phyloP scores from a whole-genome alignment of 202 grass and related monocot species.

The Elaeis oleifera region DNA sequence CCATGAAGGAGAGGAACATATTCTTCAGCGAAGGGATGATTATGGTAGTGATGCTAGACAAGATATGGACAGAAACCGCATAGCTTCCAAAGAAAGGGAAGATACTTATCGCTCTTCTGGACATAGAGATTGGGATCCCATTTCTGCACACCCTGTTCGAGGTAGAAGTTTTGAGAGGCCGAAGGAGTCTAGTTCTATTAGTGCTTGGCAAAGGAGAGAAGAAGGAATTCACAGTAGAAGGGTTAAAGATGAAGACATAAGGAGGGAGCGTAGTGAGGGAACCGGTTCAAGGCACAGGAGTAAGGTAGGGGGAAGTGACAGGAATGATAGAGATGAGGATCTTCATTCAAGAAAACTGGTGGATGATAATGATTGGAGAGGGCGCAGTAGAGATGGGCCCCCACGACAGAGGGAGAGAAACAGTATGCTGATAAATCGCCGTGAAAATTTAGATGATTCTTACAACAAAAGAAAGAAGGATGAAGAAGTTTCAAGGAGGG shows the following conservation, averaged over 20 bases:
- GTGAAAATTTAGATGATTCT: slow-evolving; percentile 54
- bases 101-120: slow-evolving; percentile 45
- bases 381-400: slow-evolving; percentile 10
- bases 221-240: slow-evolving; percentile 58
- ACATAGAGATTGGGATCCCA: slow-evolving; percentile 41
- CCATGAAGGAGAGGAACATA: slow-evolving; percentile 44
- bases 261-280: slow-evolving; percentile 50
- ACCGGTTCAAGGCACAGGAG: slow-evolving; percentile 44
- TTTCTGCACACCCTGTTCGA: slow-evolving; percentile 15
- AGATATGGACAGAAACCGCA: slow-evolving; percentile 35
- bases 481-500: slow-evolving; percentile 58
- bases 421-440: slow-evolving; percentile 42
- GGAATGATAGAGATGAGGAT: slow-evolving; percentile 65
- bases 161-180: slow-evolving; percentile 79
- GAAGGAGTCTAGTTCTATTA: slow-evolving; percentile 30
- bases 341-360: slow-evolving; percentile 55
- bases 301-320: slow-evolving; percentile 48
- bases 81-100: slow-evolving; percentile 57
- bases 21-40: slow-evolving; percentile 34
- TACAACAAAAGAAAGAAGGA: slow-evolving; percentile 79
- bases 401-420: slow-evolving; percentile 59
- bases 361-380: slow-evolving; percentile 71
- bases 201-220: slow-evolving; percentile 59
- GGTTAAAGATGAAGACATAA: slow-evolving; percentile 69
- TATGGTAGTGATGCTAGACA: slow-evolving; percentile 29